Conservation (phyloP, 2,329 filamentous ascomycete species). For the Pseudogymnoascus verrucosus region DNA sequence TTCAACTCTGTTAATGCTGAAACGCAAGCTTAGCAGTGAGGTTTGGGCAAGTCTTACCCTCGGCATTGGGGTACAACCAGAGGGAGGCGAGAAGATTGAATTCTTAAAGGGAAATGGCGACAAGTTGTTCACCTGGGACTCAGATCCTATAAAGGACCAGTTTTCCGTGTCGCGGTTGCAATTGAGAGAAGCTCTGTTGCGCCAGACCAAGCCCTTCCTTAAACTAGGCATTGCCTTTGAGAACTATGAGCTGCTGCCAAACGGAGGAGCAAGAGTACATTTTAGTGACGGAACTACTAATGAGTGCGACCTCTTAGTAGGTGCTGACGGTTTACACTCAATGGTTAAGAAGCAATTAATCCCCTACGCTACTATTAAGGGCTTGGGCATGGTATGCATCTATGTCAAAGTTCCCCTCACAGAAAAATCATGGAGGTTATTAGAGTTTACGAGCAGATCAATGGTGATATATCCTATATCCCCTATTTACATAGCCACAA, state of each 20-base stretch:
- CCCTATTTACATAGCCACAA: conserved; percentile 3
- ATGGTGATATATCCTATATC: conserved; percentile 16
- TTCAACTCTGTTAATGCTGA: conserved; percentile 20
- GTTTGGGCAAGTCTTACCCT: conserved; percentile 18
- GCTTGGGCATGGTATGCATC: conserved; percentile 19
- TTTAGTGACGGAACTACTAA: conserved; percentile 8
- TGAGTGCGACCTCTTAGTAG: conserved; percentile 55
- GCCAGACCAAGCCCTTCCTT: conserved; percentile 16
- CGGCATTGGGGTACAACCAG: conserved; percentile 19
- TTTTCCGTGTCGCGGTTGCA: conserved; percentile 22
- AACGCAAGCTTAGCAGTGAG: conserved; percentile 16
- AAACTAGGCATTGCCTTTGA: conserved; percentile 9
- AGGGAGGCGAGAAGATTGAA: conserved; percentile 19
- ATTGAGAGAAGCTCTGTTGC: conserved; percentile 20
- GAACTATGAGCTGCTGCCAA: conserved; percentile 9
- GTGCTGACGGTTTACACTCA: conserved; percentile 86
- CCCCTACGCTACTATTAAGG: conserved; percentile 16
- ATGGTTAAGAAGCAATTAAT: conserved; percentile 54
- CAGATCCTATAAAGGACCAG: conserved; percentile 19
- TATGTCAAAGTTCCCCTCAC: conserved; percentile 26
- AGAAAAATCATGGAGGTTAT: conserved; percentile 16
- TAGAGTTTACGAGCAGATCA: conserved; percentile 14
- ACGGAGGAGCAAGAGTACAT: conserved; percentile 10
- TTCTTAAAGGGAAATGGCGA: conserved; percentile 21
- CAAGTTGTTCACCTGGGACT: conserved; percentile 20